Evolutionary conservation across 495 filamentous ascomycete species (phyloP), one percentile per base, ranked within the genome.

Genomic region (Hypoxylon subgilvum): DNA sequence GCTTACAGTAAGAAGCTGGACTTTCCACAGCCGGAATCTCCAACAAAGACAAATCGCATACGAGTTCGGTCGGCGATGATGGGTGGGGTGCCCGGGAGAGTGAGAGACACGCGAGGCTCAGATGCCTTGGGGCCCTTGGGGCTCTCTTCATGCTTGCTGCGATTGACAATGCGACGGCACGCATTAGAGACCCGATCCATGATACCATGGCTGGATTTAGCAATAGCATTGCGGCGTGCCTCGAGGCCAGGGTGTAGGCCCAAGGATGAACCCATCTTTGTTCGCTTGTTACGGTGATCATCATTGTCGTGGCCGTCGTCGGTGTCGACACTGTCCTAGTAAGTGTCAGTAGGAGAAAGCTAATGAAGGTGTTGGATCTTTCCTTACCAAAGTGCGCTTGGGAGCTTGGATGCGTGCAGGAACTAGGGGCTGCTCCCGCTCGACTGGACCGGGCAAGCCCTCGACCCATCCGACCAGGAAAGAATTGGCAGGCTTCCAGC

Each of bases 31-130:
- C 52, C 57, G 4, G 57, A 38, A 12, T 67, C 60, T 18, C 67
- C 67, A 1, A 69, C 67, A 28, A 69, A 57, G 5, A 67, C 47
- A 10, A 69, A 69, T 41, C 64, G 43, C 67, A 69, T 69, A 17
- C 57, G 53, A 12, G 53, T 57, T 22, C 62, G 50, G 6, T 66
- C 54, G 18, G 51, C 22, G 9, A 52, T 18, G 4, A 35, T 39
- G 19, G 47, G 42, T n/a, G 55, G 39, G 6, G 55, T 51, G 19
- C 52, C 56, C 0, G 46, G 45, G 12, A 46, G 41, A 1, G 56
- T 39, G 4, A 35, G 45, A 36, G 51, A 35, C 5, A 2, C 35
- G 19, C 14, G n/a, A 22, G 22, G 14, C 1, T 32, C 17, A 21
- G 32, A 40, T 18, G 41, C 23, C 1, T 13, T 8, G 1, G 9